These are phyloP conservation scores for Pichia sp. DNA, from an alignment of 1,139 yeast species.

Conservation along the genomic window DNA sequence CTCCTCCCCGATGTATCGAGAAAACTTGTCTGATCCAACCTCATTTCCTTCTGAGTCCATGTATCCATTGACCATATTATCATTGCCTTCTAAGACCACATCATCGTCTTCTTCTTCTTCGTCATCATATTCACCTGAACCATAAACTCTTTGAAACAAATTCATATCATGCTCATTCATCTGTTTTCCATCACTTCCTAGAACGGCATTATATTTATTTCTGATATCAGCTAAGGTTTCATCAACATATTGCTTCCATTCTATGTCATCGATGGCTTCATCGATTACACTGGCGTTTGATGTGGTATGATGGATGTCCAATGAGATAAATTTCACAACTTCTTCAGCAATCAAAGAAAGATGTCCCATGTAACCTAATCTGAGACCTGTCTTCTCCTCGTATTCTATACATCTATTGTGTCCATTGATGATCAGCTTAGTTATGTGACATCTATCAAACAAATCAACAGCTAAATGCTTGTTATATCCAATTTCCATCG, in stretches of 20 bases:
- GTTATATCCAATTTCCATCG: constrained; percentile 90
- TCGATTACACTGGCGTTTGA: constrained; percentile 51
- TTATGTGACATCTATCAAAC: constrained; percentile 73
- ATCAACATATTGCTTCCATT: constrained; percentile 84
- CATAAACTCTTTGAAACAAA: constrained; percentile 37
- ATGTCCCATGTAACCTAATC: constrained; percentile 97
- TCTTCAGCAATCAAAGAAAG: constrained; percentile 93
- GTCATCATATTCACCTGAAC: constrained; percentile 36
- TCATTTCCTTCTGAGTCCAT: constrained; percentile 29
- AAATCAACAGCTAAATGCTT: constrained; percentile 83
- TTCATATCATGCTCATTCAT: constrained; percentile 32
- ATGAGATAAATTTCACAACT: constrained; percentile 86
- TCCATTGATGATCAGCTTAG: constrained; percentile 76
- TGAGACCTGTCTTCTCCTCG: constrained; percentile 53
- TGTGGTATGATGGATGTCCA: constrained; percentile 50
- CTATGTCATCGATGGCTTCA: constrained; percentile 50
- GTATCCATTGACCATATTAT: constrained; percentile 15
- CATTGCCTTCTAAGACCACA: constrained; percentile 8
- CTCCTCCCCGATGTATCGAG: constrained; percentile 82
- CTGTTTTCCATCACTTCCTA: constrained; percentile 71
- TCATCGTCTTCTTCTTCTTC: constrained; percentile 22
- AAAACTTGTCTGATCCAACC: constrained; percentile 49
- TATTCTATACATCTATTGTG: constrained; percentile 71
- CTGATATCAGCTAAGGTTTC: constrained; percentile 82
- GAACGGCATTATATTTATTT: constrained; percentile 90